A percentile compares a stretch with the other conserved stretches of the same genome.
Evolutionary conservation across 2,329 filamentous ascomycete genomes (phyloP).

Genomic region (Fusarium musae): DNA sequence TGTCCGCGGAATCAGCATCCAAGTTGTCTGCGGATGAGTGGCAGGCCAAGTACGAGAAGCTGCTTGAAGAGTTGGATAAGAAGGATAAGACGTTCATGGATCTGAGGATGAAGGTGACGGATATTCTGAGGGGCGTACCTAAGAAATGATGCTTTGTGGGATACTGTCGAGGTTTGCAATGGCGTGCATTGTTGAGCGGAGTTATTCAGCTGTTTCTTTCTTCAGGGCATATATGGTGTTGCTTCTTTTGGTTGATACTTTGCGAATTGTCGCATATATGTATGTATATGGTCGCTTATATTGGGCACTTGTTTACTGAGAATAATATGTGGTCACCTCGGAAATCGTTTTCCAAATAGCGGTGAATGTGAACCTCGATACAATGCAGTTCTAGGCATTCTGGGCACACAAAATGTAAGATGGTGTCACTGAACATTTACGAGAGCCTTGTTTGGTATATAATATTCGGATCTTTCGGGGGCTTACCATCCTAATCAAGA

Average conservation of each 20-base stretch:
- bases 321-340: background rate
- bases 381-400: background rate
- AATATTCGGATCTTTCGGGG: constrained; percentile 20
- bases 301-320: background rate
- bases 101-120: constrained; percentile 57
- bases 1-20: constrained; percentile 6
- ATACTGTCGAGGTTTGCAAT: background rate
- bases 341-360: background rate
- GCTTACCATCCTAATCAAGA: constrained; percentile 11
- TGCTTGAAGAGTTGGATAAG: constrained; percentile 69
- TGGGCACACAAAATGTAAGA: background rate
- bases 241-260: background rate
- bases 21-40: constrained; percentile 55
- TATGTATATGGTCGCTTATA: background rate
- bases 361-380: background rate
- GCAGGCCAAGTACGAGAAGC: constrained; percentile 65
- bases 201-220: background rate
- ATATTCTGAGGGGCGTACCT: constrained; percentile 44
- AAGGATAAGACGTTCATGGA: constrained; percentile 64
- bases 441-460: background rate
- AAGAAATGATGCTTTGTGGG: constrained; percentile 36
- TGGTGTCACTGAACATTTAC: background rate
- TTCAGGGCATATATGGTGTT: background rate
- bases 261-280: background rate
- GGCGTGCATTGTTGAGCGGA: background rate